These are phyloP conservation scores for Yamadazyma kitorensis DNA, from an alignment of 805 yeast genomes.

Conservation along the genomic window DNA sequence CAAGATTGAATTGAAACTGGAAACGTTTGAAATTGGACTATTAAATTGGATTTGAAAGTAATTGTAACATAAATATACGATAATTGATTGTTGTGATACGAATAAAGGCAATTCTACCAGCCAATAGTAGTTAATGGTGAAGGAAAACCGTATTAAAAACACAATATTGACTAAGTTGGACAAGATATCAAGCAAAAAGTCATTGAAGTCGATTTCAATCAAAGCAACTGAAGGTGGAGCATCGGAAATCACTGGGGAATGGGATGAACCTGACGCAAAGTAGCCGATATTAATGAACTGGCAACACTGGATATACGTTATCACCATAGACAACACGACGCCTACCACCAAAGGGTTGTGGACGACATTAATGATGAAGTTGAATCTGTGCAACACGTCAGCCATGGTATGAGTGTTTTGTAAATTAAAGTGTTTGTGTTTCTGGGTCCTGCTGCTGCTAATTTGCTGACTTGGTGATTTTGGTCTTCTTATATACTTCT, in stretches of 20 bases:
- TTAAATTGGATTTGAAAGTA: not conserved
- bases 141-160: conserved; percentile 27
- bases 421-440: too few species aligned
- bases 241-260: not conserved
- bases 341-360: not conserved
- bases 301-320: not conserved
- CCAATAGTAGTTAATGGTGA: conserved; percentile 9
- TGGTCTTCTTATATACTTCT: too few species aligned
- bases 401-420: too few species aligned
- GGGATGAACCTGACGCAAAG: too few species aligned
- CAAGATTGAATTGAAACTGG: not conserved
- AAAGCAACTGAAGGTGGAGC: not conserved
- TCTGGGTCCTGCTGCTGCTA: too few species aligned
- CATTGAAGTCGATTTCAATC: not conserved
- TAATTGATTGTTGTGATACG: conserved; percentile 17
- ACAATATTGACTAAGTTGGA: conserved; percentile 26
- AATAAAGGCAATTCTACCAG: conserved; percentile 21
- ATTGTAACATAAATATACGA: conserved; percentile 6
- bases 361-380: not conserved
- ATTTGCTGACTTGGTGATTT: too few species aligned
- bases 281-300: too few species aligned
- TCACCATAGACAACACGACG: not conserved
- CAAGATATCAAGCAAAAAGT: conserved; percentile 16
- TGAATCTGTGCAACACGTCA: not conserved
- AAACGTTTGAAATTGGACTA: too few species aligned